These are phyloP conservation scores for Puccinia coronata DNA, from an alignment of 1,284 basidiomycete genomes.

Conservation along the genomic window DNA sequence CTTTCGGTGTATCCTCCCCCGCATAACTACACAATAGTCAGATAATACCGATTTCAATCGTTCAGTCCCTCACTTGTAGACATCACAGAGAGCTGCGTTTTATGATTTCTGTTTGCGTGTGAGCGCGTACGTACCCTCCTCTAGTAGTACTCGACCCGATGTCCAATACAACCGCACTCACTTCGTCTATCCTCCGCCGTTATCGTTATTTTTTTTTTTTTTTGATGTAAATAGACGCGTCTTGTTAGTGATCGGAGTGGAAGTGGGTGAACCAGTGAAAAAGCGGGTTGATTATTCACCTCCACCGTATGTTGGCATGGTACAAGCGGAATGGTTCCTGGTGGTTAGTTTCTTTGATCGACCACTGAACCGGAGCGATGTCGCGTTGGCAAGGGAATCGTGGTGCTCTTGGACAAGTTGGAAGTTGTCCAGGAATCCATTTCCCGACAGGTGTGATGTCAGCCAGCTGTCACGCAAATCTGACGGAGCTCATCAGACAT, in stretches of 20 bases:
- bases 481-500: too few species aligned
- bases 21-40: conserved; percentile 66
- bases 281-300: background rate
- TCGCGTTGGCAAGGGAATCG: too few species aligned
- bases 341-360: background rate
- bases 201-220: background rate
- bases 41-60: background rate
- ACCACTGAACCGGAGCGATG: too few species aligned
- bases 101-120: background rate
- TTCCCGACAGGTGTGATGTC: too few species aligned
- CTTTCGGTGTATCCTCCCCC: conserved; percentile 93
- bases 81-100: background rate
- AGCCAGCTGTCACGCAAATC: too few species aligned
- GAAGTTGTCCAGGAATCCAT: too few species aligned
- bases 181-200: conserved; percentile 68
- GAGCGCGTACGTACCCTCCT: conserved; percentile 66
- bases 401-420: too few species aligned
- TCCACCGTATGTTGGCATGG: conserved; percentile 20
- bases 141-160: conserved; percentile 85
- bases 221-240: background rate
- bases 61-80: too few species aligned
- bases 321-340: background rate
- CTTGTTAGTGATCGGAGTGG: background rate
- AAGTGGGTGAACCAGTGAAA: background rate
- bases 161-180: conserved; percentile 92